These are phyloP conservation scores for Phytophthora fragariaefolia DNA, from an alignment of 352 stramenopile genomes.

Conservation along the genomic window DNA sequence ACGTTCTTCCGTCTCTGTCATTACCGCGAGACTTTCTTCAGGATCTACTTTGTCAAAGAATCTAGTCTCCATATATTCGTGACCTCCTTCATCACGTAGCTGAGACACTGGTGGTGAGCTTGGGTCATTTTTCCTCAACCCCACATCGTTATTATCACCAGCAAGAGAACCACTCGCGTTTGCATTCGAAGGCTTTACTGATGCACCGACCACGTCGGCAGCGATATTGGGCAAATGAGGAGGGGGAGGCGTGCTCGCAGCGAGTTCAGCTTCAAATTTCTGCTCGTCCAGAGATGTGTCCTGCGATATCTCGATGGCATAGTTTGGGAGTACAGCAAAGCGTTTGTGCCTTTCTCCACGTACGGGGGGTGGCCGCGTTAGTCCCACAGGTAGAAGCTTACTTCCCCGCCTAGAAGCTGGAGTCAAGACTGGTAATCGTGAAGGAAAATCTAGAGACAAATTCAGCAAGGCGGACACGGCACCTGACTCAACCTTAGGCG, in stretches of 20 bases:
- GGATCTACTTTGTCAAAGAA: conserved; percentile 39
- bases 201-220: conserved; percentile 38
- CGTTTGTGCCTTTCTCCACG: conserved; percentile 54
- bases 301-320: conserved; percentile 26
- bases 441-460: conserved; percentile 44
- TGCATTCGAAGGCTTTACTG: background rate
- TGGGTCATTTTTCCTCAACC: conserved; percentile 2
- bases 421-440: background rate
- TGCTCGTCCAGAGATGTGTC: conserved; percentile 20
- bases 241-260: conserved; percentile 57
- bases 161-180: conserved; percentile 4
- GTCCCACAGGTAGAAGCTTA: conserved; percentile 14
- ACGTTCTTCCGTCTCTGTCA: conserved; percentile 28
- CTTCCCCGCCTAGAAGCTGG: conserved; percentile 15
- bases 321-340: conserved; percentile 47
- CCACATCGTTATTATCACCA: conserved; percentile 6
- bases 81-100: conserved; percentile 6
- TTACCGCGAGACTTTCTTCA: conserved; percentile 36
- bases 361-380: conserved; percentile 54
- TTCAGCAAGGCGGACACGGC: conserved; percentile 66
- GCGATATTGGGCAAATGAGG: conserved; percentile 57
- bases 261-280: conserved; percentile 64
- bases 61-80: conserved; percentile 20
- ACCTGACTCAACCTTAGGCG: conserved; percentile 71
- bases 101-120: conserved; percentile 2